These are phyloP conservation scores for Oidiodendron maius DNA, from an alignment of 495 filamentous ascomycete species.

Conservation along the genomic window DNA sequence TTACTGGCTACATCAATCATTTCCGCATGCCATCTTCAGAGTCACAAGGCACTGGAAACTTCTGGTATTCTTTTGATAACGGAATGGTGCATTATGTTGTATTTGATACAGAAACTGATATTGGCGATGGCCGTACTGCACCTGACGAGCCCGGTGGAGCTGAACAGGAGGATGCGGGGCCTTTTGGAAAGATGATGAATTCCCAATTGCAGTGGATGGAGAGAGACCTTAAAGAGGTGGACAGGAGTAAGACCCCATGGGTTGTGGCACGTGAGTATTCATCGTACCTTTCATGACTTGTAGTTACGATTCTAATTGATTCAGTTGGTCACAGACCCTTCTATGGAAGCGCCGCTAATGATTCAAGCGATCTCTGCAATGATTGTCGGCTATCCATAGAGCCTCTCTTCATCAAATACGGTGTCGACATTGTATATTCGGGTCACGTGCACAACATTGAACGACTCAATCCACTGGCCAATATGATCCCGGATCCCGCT, in stretches of 20 bases:
- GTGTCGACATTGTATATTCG: constrained; percentile 43
- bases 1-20: constrained; percentile 45
- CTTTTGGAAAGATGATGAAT: constrained; percentile 37
- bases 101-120: constrained; percentile 47
- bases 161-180: constrained; percentile 38
- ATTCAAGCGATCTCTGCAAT: constrained; percentile 25
- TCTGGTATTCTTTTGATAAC: constrained; percentile 53
- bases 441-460: constrained; percentile 25
- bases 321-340: constrained; percentile 19
- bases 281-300: too few relatives aligned
- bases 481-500: constrained; percentile 22
- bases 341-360: constrained; percentile 24
- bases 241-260: constrained; percentile 45
- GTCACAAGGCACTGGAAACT: constrained; percentile 34
- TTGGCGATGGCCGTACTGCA: constrained; percentile 22
- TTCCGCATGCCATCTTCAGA: constrained; percentile 36
- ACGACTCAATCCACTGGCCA: constrained; percentile 23
- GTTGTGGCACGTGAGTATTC: too few relatives aligned
- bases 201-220: constrained; percentile 37
- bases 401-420: constrained; percentile 36
- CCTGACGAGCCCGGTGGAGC: constrained; percentile 32
- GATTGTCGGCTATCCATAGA: constrained; percentile 41
- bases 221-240: constrained; percentile 40
- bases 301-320: too few relatives aligned
- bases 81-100: constrained; percentile 44